Evolutionary conservation across 2,329 filamentous ascomycete species (phyloP).

Genomic region (Claviceps humidiphila): DNA sequence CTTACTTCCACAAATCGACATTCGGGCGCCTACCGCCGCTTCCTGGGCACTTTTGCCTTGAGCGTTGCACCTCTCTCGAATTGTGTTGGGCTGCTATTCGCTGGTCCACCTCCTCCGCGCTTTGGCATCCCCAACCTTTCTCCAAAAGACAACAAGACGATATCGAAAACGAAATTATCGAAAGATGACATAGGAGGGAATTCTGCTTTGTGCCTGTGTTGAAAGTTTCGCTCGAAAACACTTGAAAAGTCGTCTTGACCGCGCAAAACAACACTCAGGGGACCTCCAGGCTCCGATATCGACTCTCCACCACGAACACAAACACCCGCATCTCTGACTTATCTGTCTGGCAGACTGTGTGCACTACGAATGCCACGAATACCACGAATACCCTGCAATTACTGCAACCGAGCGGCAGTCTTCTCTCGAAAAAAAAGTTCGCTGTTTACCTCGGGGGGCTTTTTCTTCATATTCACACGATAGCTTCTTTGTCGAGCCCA

Average conservation of each 20-base stretch:
- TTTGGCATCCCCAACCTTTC: background rate
- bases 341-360: background rate
- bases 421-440: background rate
- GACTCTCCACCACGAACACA: background rate
- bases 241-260: no score
- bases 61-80: background rate
- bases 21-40: background rate
- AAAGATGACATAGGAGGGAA: no score
- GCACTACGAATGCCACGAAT: background rate
- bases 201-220: no score
- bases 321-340: background rate
- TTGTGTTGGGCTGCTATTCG: background rate
- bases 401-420: background rate
- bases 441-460: background rate
- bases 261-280: background rate
- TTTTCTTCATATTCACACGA: background rate
- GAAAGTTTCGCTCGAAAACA: no score
- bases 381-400: background rate
- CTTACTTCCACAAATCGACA: background rate
- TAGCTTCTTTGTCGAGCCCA: constrained; percentile 6
- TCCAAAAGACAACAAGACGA: background rate
- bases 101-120: background rate
- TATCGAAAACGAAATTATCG: no score
- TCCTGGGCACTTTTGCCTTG: background rate
- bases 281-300: background rate